phyloP scores from a whole-genome alignment of 2,329 filamentous ascomycete species.

The Thielaviopsis ethacetica region DNA sequence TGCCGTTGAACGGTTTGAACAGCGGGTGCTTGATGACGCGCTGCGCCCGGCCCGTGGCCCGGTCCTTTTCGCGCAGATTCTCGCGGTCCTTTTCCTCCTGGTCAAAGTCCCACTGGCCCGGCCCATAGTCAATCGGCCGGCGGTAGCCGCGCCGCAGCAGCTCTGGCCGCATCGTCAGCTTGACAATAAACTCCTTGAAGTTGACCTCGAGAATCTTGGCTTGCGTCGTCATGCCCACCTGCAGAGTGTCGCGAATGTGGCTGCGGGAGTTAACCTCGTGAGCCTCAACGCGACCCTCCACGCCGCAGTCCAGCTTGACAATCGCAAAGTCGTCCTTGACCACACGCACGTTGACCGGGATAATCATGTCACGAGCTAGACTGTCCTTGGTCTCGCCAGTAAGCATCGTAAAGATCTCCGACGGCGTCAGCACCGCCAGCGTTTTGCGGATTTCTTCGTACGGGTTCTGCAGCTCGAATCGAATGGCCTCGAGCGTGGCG shows the following conservation, averaged over 20 bases:
- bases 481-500: constrained; percentile 88
- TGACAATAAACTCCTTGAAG: constrained; percentile 67
- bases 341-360: constrained; percentile 74
- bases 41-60: constrained; percentile 68
- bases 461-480: constrained; percentile 77
- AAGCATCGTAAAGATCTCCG: constrained; percentile 90
- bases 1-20: constrained; percentile 83
- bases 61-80: constrained; percentile 70
- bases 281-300: constrained; percentile 74
- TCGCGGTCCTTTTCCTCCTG: constrained; percentile 73
- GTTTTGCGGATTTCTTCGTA: constrained; percentile 86
- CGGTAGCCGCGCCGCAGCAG: constrained; percentile 58
- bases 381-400: constrained; percentile 83
- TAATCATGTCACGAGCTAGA: constrained; percentile 76
- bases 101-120: constrained; percentile 72
- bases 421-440: constrained; percentile 51
- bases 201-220: constrained; percentile 81
- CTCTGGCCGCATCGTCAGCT: constrained; percentile 60
- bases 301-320: constrained; percentile 81
- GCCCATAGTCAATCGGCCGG: constrained; percentile 52
- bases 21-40: constrained; percentile 96
- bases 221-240: constrained; percentile 67
- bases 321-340: constrained; percentile 89
- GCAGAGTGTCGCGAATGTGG: constrained; percentile 57
- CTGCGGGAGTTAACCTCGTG: constrained; percentile 64